Base-by-base conservation (phyloP, 1,284 basidiomycete genomes). In the Austroboletus rostrupii region DNA sequence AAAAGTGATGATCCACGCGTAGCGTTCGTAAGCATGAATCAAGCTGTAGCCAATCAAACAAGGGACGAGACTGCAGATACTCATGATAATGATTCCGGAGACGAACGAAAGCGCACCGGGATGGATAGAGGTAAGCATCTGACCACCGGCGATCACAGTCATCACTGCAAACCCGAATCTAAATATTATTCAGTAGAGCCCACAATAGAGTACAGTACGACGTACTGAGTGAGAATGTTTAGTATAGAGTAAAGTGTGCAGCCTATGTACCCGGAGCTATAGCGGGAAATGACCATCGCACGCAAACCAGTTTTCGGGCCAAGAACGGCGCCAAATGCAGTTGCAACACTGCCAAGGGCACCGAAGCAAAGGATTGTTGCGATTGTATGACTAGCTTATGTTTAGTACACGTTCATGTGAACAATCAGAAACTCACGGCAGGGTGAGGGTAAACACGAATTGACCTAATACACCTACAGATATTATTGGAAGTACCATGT, bases 1-100 rank as follows among this genome's bases (percentile, higher is more conserved):
- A 49, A 79, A 66, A 29, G 76, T 72, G 23, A 77, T 64, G 5
- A 80, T 72, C 84, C 84, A 87, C 9, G 81, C 76, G 53, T 79
- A 83, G 14, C 80, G 73, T 55, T 86, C 82, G 59, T 81, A 84
- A 49, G 72, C 58, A 58, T 83, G 80, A 12, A 84, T 70, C 48
- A 80, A 67, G 50, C 75, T 59, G 58, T 84, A 78, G 3, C 75
- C 76, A 19, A 78, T 57, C 48, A 78, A 75, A 52, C 77, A 77
- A 16, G 76, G 76, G n/a, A 78, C 62, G 21, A 78, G 56, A 42
- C 67, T 70, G 54, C 69, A 70, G 13, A 78, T 39, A 16, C 69
- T 67, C 26, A 78, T 68, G 41, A 78, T 73, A 47, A 76, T 66
- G 47, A 78, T 70, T 2, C 20, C 37, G 16, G 9, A 20, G 10